Conservation (phyloP, 2,329 filamentous ascomycete species). For the Helotiales sp. region DNA sequence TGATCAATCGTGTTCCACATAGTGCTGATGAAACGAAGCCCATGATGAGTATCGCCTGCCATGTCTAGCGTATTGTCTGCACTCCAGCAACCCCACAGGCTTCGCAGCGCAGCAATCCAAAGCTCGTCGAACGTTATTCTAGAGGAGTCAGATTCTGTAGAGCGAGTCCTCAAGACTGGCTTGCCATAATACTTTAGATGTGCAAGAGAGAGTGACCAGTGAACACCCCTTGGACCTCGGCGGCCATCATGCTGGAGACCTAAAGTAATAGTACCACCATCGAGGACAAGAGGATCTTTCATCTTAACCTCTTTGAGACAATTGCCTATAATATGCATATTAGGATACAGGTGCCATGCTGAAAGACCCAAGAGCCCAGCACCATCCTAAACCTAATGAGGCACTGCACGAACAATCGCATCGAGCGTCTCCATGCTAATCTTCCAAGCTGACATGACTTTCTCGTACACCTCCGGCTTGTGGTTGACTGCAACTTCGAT, state of each 20-base stretch:
- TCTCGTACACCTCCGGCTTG: slow-evolving; percentile 16
- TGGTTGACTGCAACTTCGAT: slow-evolving; percentile 16
- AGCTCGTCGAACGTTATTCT: not conserved
- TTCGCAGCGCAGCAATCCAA: not conserved
- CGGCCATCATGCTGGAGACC: slow-evolving; percentile 20
- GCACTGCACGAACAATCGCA: slow-evolving; percentile 23
- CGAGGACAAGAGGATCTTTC: slow-evolving; percentile 15
- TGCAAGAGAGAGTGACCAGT: slow-evolving; percentile 32
- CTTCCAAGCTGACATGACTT: slow-evolving; percentile 29
- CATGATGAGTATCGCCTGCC: no score
- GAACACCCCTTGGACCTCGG: slow-evolving; percentile 17
- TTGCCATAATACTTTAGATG: slow-evolving; percentile 31
- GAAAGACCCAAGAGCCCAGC: slow-evolving; percentile 24
- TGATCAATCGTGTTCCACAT: no score
- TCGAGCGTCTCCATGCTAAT: slow-evolving; percentile 27
- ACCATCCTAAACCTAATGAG: slow-evolving; percentile 18
- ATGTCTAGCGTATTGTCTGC: no score
- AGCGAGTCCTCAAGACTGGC: slow-evolving; percentile 14
- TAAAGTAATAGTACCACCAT: not conserved
- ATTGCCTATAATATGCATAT: slow-evolving; percentile 12
- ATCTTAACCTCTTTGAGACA: slow-evolving; percentile 14
- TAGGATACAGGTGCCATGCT: slow-evolving; percentile 32
- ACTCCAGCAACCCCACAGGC: no score
- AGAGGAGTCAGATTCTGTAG: not conserved
- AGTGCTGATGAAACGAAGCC: no score